Evolutionary conservation across 169 alveolate species (phyloP), one percentile per base, ranked within the genome.

Genomic region (Plasmodium blacklocki): DNA sequence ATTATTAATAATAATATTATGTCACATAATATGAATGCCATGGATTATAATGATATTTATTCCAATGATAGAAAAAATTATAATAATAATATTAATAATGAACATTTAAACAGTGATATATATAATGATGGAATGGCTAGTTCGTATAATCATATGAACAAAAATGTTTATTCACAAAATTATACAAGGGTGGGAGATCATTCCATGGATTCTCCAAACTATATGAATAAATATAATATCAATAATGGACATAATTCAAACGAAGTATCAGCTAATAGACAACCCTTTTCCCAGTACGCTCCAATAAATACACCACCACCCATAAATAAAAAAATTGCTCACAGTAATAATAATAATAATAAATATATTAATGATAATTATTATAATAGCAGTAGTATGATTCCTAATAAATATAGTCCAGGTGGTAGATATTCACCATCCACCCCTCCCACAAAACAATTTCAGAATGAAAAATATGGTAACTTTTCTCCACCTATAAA

Each of bases 401-500:
- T 15, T 14, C 12, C 12, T 11, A 62, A 45, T 43, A 47, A 64
- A 1, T 50, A n/a, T 78, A 43, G 67, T 15, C 19, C 62, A 26
- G 47, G 52, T 14, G 71, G 18, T n/a, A 58, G 2, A 50, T 15
- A 74, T 1, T 12, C 23, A 49, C 56, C 19, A 50, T 43, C 26
- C 11, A 63, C n/a, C 6, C 1, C 18, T 52, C 64, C 9, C n/a
- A 3, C 15, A 19, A 78, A 26, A n/a, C 26, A 59, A 54, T 14
- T 50, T 29, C 15, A 14, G 6, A 59, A 78, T 23, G 89, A 66
- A 7, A 39, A 19, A n/a, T 49, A 47, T 50, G 39, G 58, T 50
- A 78, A 47, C 11, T 32, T 78, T 64, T 21, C 59, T 15, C 43
- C 21, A n/a, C 64, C n/a, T 21, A 78, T 59, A 78, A 78, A 45